Percentiles rank a stretch among this genome's conserved stretches.
Evolutionary conservation across 2,329 filamentous ascomycete species (phyloP).

Genomic region (Dendrostoma leiphaemia): DNA sequence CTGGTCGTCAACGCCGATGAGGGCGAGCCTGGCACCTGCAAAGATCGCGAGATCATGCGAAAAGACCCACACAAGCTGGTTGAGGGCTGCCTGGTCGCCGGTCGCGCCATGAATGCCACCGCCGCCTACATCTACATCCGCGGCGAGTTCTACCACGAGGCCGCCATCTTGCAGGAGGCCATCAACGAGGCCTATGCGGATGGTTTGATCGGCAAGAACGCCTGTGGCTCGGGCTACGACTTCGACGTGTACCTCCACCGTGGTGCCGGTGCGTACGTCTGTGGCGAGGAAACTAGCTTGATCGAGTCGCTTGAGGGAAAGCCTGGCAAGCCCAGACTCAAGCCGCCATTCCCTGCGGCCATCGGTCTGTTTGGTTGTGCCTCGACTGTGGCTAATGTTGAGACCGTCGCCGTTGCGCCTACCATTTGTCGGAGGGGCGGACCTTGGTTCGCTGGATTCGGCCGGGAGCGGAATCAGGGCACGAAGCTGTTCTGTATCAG

Average conservation of each 20-base stretch:
- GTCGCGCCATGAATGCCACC: constrained; percentile 97
- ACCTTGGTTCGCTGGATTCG: constrained; percentile 90
- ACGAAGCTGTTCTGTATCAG: constrained; percentile 99
- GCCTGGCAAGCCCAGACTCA: constrained; percentile 95
- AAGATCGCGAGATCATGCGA: constrained; percentile 99
- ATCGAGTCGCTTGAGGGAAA: constrained; percentile 99
- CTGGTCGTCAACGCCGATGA: constrained; percentile 98
- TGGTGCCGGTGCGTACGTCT: constrained; percentile 96
- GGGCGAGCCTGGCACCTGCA: constrained; percentile 98
- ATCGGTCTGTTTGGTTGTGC: constrained; percentile 98
- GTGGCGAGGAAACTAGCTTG: constrained; percentile 95
- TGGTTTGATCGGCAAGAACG: constrained; percentile 96
- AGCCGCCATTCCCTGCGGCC: constrained; percentile 96
- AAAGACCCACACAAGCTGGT: constrained; percentile 99
- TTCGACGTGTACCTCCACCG: constrained; percentile 97
- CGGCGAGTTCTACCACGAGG: constrained; percentile 96
- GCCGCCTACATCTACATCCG: constrained; percentile 99
- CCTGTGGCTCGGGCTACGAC: constrained; percentile 93
- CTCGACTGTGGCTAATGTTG: constrained; percentile 96
- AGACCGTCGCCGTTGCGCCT: constrained; percentile 92
- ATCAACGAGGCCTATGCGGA: constrained; percentile 98
- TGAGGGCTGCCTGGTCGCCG: constrained; percentile 93
- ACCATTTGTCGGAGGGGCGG: constrained; percentile 93
- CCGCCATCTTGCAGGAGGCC: constrained; percentile 85
- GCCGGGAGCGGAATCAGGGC: constrained; percentile 92